Conservation (phyloP, 2,329 filamentous ascomycete species). For the Huntiella abstrusa region DNA sequence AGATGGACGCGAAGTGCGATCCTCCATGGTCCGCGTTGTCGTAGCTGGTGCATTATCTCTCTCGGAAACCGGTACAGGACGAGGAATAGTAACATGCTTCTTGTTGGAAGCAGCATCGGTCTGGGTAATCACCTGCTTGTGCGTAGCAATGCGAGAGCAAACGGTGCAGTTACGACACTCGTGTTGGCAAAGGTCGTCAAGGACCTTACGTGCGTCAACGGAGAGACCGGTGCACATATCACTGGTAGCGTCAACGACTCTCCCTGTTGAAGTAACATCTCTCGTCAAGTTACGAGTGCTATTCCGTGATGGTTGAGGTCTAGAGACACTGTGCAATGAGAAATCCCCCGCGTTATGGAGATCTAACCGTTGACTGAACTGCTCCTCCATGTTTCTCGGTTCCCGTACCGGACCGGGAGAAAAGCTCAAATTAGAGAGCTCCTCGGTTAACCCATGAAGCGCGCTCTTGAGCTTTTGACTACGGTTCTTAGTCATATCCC, state of each 20-base stretch:
- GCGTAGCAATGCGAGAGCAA: constrained; percentile 33
- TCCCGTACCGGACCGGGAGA: constrained; percentile 4
- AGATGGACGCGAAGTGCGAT: constrained; percentile 43
- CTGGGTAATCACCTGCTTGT: constrained; percentile 21
- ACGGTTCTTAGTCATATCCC: neutral
- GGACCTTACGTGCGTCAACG: constrained; percentile 30
- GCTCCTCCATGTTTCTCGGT: constrained; percentile 8
- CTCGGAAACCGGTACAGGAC: constrained; percentile 48
- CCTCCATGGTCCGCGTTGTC: constrained; percentile 19
- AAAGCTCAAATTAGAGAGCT: constrained; percentile 13
- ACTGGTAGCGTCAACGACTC: neutral
- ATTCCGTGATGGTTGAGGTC: neutral
- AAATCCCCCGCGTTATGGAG: constrained; percentile 6
- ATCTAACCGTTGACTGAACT: constrained; percentile 13
- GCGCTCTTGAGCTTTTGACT: constrained; percentile 10
- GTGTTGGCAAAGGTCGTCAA: constrained; percentile 35
- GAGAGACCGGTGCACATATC: constrained; percentile 28
- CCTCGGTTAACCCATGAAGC: constrained; percentile 9
- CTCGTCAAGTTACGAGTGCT: constrained; percentile 5
- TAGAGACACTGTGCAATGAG: constrained; percentile 4
- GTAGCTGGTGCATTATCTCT: constrained; percentile 18
- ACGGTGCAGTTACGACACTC: constrained; percentile 37
- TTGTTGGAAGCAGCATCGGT: constrained; percentile 25
- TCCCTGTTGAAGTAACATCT: neutral
- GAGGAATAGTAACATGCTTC: constrained; percentile 42